phyloP scores from a whole-genome alignment of 768 basidiomycete species.

The Lentinula sp. region DNA sequence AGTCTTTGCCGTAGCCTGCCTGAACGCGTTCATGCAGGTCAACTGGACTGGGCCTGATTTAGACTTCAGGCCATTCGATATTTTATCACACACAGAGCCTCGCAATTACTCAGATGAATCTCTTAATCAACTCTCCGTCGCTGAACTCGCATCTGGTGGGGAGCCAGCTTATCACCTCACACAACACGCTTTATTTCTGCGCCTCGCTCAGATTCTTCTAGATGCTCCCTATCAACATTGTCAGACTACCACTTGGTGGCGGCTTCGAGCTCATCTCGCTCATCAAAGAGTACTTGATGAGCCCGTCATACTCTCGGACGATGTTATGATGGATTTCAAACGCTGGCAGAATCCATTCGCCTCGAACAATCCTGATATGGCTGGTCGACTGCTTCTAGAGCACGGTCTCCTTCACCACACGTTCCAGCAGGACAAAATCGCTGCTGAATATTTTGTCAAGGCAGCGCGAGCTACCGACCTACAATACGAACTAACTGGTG shows the following conservation, averaged over 20 bases:
- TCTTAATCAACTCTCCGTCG: constrained; percentile 61
- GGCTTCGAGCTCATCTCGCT: constrained; percentile 62
- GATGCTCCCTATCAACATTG: constrained; percentile 41
- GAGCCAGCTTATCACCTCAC: constrained; percentile 96
- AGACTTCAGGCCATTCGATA: constrained; percentile 43
- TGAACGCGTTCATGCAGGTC: constrained; percentile 86
- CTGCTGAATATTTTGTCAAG: constrained; percentile 69
- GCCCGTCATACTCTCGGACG: constrained; percentile 52
- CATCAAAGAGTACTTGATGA: constrained; percentile 86
- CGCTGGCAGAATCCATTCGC: constrained; percentile 31
- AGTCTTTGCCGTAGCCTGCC: constrained; percentile 65
- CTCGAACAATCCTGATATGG: constrained; percentile 53
- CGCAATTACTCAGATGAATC: constrained; percentile 32
- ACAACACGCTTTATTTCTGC: constrained; percentile 59
- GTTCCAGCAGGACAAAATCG: constrained; percentile 68
- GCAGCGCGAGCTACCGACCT: constrained; percentile 76
- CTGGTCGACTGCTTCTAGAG: constrained; percentile 66
- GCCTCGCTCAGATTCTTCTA: constrained; percentile 69
- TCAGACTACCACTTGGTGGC: constrained; percentile 69
- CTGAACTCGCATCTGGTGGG: constrained; percentile 76
- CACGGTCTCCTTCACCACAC: constrained; percentile 74
- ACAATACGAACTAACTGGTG: constrained; percentile 88
- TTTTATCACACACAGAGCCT: constrained; percentile 19
- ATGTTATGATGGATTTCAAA: constrained; percentile 32
- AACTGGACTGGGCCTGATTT: constrained; percentile 98